These are phyloP conservation scores for Pseudocercospora pini-densiflorae DNA, from an alignment of 2,329 filamentous ascomycete species.

Conservation along the genomic window DNA sequence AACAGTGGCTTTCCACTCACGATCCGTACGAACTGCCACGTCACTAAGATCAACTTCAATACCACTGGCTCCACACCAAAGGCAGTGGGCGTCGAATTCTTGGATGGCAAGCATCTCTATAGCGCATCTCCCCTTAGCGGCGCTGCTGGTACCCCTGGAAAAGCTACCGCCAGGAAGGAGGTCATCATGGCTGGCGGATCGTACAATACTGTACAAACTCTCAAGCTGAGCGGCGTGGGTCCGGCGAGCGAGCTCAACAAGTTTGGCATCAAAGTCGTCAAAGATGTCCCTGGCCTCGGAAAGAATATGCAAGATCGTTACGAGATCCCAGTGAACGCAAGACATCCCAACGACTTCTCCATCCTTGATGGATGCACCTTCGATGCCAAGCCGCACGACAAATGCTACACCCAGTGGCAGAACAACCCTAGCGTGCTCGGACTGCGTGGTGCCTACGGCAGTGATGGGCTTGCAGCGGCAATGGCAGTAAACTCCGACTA, in stretches of 20 bases:
- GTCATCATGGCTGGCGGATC: conserved; percentile 54
- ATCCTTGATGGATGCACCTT: conserved; percentile 47
- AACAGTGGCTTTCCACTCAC: conserved; percentile 59
- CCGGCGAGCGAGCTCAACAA: conserved; percentile 57
- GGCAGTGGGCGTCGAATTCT: conserved; percentile 48
- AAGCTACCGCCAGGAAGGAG: conserved; percentile 48
- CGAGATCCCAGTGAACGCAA: conserved; percentile 56
- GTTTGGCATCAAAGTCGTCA: conserved; percentile 58
- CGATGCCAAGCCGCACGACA: conserved; percentile 38
- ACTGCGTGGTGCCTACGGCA: conserved; percentile 48
- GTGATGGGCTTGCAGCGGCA: conserved; percentile 60
- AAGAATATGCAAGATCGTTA: conserved; percentile 67
- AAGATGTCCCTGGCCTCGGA: conserved; percentile 65
- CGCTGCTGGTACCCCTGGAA: conserved; percentile 44
- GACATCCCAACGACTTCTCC: conserved; percentile 43
- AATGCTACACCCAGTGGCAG: conserved; percentile 51
- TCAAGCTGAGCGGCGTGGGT: conserved; percentile 67
- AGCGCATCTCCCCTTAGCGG: conserved; percentile 42
- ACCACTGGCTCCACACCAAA: conserved; percentile 56
- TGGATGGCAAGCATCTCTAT: conserved; percentile 45
- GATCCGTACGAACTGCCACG: conserved; percentile 63
- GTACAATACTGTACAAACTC: conserved; percentile 67
- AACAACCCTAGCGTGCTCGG: conserved; percentile 41
- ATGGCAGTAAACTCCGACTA: conserved; percentile 46
- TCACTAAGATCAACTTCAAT: conserved; percentile 68